phyloP scores from a whole-genome alignment of 2,329 filamentous ascomycete genomes.

The Emergomyces africanus region DNA sequence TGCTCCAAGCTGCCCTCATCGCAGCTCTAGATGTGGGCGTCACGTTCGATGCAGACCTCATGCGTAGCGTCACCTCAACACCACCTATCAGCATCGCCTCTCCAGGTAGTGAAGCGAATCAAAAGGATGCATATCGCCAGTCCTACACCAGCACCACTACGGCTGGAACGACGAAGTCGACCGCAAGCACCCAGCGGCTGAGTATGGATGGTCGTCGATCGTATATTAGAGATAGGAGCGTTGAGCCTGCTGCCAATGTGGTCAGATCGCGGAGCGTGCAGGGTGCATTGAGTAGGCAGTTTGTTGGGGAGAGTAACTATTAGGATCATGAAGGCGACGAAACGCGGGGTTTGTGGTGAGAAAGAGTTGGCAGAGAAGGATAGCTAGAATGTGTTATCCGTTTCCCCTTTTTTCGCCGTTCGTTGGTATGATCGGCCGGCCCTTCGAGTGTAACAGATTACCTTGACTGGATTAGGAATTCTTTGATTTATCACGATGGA shows the following conservation, averaged over 20 bases:
- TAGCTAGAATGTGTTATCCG: background rate
- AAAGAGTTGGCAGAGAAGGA: background rate
- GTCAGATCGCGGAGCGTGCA: background rate
- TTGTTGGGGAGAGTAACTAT: background rate
- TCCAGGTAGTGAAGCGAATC: background rate
- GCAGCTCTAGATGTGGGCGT: slow-evolving; percentile 27
- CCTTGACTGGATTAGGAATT: too few species aligned
- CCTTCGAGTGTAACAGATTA: background rate
- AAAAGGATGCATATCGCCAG: background rate
- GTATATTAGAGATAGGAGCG: background rate
- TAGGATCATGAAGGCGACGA: background rate
- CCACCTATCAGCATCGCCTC: background rate
- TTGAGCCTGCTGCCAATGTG: background rate
- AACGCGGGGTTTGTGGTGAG: background rate
- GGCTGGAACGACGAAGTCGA: background rate
- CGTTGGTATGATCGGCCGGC: background rate
- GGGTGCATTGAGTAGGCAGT: background rate
- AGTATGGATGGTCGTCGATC: slow-evolving; percentile 1
- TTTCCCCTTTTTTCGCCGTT: background rate
- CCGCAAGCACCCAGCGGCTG: background rate
- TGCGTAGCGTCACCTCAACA: background rate
- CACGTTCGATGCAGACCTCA: slow-evolving; percentile 17
- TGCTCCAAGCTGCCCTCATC: slow-evolving; percentile 30
- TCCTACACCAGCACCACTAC: slow-evolving; percentile 1
- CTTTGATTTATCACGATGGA: background rate